Conservation (phyloP, 2,329 filamentous ascomycete species). For the Mariannaea elegans region DNA sequence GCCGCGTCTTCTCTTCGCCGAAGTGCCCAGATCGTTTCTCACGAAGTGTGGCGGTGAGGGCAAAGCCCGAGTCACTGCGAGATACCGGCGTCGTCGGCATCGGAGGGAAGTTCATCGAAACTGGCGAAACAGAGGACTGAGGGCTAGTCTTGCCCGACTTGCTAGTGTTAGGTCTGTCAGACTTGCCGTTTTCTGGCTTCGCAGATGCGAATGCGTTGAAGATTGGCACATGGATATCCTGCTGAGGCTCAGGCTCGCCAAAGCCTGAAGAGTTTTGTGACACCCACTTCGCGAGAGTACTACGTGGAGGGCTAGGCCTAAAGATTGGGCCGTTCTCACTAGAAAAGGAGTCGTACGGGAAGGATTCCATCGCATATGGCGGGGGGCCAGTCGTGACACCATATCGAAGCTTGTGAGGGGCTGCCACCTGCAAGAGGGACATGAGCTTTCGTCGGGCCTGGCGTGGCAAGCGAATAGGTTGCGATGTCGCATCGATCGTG, state of each 20-base stretch:
- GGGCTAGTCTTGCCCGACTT: conserved; percentile 70
- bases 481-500: conserved; percentile 83
- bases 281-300: conserved; percentile 85
- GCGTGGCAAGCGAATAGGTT: conserved; percentile 81
- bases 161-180: conserved; percentile 82
- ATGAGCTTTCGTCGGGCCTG: conserved; percentile 91
- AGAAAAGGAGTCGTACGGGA: conserved; percentile 88
- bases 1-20: conserved; percentile 76
- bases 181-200: conserved; percentile 70
- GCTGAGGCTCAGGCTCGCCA: conserved; percentile 68
- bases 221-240: conserved; percentile 68
- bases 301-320: conserved; percentile 72
- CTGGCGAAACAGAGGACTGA: conserved; percentile 75
- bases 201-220: conserved; percentile 93
- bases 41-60: conserved; percentile 82
- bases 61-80: conserved; percentile 90
- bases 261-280: conserved; percentile 91
- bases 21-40: conserved; percentile 97
- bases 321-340: conserved; percentile 87
- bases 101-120: conserved; percentile 80
- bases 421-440: conserved; percentile 87
- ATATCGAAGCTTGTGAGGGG: conserved; percentile 86
- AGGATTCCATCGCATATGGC: conserved; percentile 91
- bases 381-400: conserved; percentile 90
- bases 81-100: conserved; percentile 83